Evolutionary conservation across 78 protist genomes (phyloP), one percentile per base, ranked within the genome.

Genomic region (Dictyostelium brefeldianum): DNA sequence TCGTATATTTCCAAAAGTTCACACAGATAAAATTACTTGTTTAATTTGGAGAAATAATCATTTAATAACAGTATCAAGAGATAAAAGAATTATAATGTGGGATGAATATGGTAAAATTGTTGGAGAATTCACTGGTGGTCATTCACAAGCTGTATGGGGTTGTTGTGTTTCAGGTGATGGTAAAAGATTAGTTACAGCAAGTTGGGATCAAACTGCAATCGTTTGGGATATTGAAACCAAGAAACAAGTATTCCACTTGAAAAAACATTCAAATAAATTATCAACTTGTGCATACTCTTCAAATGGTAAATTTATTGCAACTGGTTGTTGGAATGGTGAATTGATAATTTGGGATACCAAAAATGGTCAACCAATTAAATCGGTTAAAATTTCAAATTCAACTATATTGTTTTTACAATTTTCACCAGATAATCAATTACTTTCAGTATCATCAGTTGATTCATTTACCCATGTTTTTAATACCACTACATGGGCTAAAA

Each of bases 51-150:
- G 92, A 59, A 75, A 75, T 12, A 85, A 75, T 46, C 78, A 31
- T 4, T 9, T 85, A 4, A 22, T 85, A 8, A 74, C 92, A 0
- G 81, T 71, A 12, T 20, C 64, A 27, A 27, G 92, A 41, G 92
- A 85, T 46, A 85, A 85, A 78, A 36, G 65, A 7, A 53, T 85
- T 59, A 29, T 85, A 36, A 15, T 85, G 48, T 85, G 92, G 92
- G 92, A 85, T 27, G 92, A 85, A n/a, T 85, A 74, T 85, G 92
- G 92, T 53, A 73, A 71, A n/a, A 77, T 85, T 12, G 0, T 85
- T 6, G 12, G 15, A 2, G 78, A 85, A 14, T 74, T 85, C 11
- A 56, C 22, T 0, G 48, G 31, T 20, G 80, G 80, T 11, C 92
- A 85, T 70, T 73, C 59, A 8, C 11, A 31, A 22, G 78, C 92